A percentile compares a stretch with the other conserved stretches of the same genome.
phyloP scores from a whole-genome alignment of 2,329 filamentous ascomycete species.

The Colletotrichum siamense region DNA sequence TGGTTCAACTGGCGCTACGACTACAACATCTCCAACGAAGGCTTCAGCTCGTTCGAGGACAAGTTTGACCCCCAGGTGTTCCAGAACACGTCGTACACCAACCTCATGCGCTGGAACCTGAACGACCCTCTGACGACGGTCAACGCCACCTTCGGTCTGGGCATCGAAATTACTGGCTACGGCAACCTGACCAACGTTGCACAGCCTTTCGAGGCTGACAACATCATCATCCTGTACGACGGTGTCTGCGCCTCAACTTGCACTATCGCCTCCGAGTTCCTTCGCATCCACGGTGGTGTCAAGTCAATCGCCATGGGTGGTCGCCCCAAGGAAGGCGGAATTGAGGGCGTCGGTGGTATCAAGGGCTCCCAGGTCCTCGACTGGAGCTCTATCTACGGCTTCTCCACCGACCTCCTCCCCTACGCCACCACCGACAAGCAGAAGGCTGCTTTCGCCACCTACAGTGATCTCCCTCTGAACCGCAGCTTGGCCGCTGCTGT shows the following conservation, averaged over 20 bases:
- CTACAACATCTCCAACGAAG: slow-evolving; percentile 51
- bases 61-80: slow-evolving; percentile 46
- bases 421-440: slow-evolving; percentile 32
- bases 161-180: slow-evolving; percentile 56
- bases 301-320: slow-evolving; percentile 60
- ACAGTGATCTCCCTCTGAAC: slow-evolving; percentile 34
- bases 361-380: slow-evolving; percentile 52
- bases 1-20: slow-evolving; percentile 57
- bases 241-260: slow-evolving; percentile 65
- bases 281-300: slow-evolving; percentile 57
- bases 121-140: slow-evolving; percentile 44
- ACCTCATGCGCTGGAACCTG: slow-evolving; percentile 57
- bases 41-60: slow-evolving; percentile 54
- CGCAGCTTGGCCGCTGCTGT: slow-evolving; percentile 37
- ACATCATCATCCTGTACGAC: slow-evolving; percentile 65
- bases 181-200: slow-evolving; percentile 50
- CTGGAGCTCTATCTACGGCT: slow-evolving; percentile 33
- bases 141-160: slow-evolving; percentile 46
- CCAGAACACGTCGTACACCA: slow-evolving; percentile 60
- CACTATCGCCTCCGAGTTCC: slow-evolving; percentile 60
- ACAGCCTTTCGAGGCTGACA: slow-evolving; percentile 60
- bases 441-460: slow-evolving; percentile 33
- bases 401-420: slow-evolving; percentile 22
- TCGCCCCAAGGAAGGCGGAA: slow-evolving; percentile 47
- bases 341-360: slow-evolving; percentile 60